Evolutionary conservation across 768 basidiomycete species (phyloP).

Genomic region (Tulasnella sp.): DNA sequence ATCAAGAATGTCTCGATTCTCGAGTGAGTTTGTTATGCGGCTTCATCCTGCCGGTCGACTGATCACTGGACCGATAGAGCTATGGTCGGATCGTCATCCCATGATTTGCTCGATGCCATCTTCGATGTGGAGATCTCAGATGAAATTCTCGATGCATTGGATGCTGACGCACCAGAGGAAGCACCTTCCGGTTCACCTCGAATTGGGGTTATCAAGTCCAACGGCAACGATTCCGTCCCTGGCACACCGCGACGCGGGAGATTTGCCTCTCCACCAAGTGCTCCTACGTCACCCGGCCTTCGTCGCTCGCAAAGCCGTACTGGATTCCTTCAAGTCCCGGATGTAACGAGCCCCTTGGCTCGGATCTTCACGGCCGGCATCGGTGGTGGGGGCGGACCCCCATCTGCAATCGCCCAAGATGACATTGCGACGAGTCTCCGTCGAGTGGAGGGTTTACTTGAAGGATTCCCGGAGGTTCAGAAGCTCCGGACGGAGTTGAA

Average conservation of each 20-base stretch:
- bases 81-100: constrained; percentile 63
- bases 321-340: background rate
- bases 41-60: background rate
- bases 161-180: constrained; percentile 19
- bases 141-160: constrained; percentile 14
- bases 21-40: constrained; percentile 38
- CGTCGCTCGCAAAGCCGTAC: constrained; percentile 29
- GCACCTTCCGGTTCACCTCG: constrained; percentile 18
- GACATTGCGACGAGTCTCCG: constrained; percentile 23
- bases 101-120: constrained; percentile 70
- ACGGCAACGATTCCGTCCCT: constrained; percentile 33
- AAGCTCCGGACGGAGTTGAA: constrained; percentile 75
- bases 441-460: constrained; percentile 58
- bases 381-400: background rate
- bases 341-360: constrained; percentile 26
- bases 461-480: constrained; percentile 60
- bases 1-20: constrained; percentile 70
- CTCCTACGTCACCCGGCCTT: constrained; percentile 9
- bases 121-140: constrained; percentile 57
- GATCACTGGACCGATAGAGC: constrained; percentile 36
- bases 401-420: constrained; percentile 15
- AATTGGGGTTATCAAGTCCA: constrained; percentile 29
- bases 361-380: constrained; percentile 21
- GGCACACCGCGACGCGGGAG: constrained; percentile 38
- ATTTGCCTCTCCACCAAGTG: background rate